Base-by-base conservation (phyloP, 768 basidiomycete genomes). In the Termitomyces sp. region DNA sequence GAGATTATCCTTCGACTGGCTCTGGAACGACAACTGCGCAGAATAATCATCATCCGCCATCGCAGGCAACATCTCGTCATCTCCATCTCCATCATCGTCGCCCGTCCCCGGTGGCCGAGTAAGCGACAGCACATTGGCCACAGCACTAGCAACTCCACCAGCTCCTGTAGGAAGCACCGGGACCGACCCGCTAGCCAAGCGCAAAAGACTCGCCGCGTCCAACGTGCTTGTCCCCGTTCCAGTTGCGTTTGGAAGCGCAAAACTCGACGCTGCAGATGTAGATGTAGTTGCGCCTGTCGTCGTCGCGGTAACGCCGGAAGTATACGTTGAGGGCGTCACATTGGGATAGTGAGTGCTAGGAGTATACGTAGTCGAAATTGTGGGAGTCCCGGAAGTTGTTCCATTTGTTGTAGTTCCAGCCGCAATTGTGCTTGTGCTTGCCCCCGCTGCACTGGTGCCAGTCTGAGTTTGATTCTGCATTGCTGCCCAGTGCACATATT, bases 1-100 rank as follows among this genome's bases (percentile, higher is more conserved):
- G 34, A 93, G 76, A 69, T 94, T 93, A 69, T 91, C 91, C 66
- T 93, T 93, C 49, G 91, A 91, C 76, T 93, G 91, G 63, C 89
- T 92, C 74, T 92, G 88, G 85, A 86, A 92, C 4, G 87, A 87
- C 58, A 88, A 70, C 67, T 92, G 92, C 1, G 90, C 89, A 11
- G 91, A 91, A 71, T 92, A 93, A 64, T 93, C 92, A 63, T 93
- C 92, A 63, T 94, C 92, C 1, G 91, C 91, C 91, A 93, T 92
- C 8, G 88, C 89, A 48, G 90, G 89, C 38, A 92, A 70, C 47
- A 91, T 70, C 65, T 93, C 90, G 60, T 93, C 91, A 54, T 92
- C 91, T 10, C 82, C 89, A 60, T 88, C 91, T 0, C 74, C 89
- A n/a, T 88, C 83, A 32, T 83, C 83, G 31, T 83, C 65, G n/a